Conservation (phyloP, 768 basidiomycete genomes). For the Pleurotus djamor region DNA sequence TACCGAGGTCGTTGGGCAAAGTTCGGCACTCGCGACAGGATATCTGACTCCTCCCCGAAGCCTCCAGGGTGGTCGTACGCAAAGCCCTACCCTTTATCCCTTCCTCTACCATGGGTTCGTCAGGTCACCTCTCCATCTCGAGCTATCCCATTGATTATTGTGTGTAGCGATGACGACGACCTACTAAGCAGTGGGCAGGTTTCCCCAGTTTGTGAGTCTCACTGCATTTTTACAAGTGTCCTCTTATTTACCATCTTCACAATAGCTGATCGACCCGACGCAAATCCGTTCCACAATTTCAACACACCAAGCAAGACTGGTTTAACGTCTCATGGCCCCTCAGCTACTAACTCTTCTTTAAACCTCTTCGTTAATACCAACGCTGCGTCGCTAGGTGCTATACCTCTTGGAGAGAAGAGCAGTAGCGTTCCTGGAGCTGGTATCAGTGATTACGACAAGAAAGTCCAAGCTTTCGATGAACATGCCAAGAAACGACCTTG, state of each 20-base stretch:
- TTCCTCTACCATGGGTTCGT: background rate
- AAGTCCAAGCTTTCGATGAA: slow-evolving; percentile 33
- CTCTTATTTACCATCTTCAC: background rate
- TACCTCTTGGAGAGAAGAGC: background rate
- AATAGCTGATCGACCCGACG: slow-evolving; percentile 13
- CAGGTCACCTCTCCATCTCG: background rate
- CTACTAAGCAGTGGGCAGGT: slow-evolving; percentile 77
- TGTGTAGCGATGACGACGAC: slow-evolving; percentile 52
- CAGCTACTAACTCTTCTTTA: slow-evolving; percentile 15
- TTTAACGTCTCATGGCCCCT: slow-evolving; percentile 8
- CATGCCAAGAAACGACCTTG: slow-evolving; percentile 29
- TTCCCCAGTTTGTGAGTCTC: slow-evolving; percentile 61
- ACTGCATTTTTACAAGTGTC: background rate
- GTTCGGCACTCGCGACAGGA: background rate
- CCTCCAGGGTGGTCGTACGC: background rate
- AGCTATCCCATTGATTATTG: background rate
- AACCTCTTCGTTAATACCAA: slow-evolving; percentile 9
- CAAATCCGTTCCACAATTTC: slow-evolving; percentile 16
- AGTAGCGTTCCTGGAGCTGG: background rate
- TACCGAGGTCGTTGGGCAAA: background rate
- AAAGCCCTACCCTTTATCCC: slow-evolving; percentile 3
- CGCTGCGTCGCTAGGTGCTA: slow-evolving; percentile 11
- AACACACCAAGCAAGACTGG: slow-evolving; percentile 1
- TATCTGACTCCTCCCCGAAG: background rate
- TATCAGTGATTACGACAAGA: slow-evolving; percentile 30